Conservation (phyloP, 2,329 filamentous ascomycete genomes). For the Celoporthe dispersa region DNA sequence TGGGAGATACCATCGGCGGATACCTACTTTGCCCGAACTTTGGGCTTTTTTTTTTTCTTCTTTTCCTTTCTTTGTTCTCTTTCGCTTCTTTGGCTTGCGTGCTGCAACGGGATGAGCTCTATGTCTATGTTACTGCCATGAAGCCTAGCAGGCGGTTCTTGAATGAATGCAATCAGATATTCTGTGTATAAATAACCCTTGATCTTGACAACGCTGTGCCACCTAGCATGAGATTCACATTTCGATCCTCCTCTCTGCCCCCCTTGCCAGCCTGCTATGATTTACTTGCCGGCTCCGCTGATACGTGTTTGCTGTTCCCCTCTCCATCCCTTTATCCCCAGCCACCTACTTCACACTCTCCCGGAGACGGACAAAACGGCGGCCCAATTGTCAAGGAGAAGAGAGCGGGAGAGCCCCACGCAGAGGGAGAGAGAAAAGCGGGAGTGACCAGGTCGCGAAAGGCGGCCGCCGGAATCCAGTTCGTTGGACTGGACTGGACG, state of each 20-base stretch:
- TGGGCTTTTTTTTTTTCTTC: not conserved
- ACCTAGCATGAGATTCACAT: not conserved
- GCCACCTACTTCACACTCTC: slow-evolving; percentile 8
- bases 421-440: not conserved
- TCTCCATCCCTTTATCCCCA: not conserved
- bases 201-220: not conserved
- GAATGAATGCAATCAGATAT: slow-evolving; percentile 10
- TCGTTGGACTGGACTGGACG: not conserved
- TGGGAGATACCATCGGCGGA: slow-evolving; percentile 25
- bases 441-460: slow-evolving; percentile 6
- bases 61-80: not conserved
- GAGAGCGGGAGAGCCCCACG: slow-evolving; percentile 2
- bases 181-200: not conserved
- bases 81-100: not conserved
- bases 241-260: not conserved
- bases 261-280: not conserved
- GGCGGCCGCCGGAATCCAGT: not conserved
- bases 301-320: slow-evolving; percentile 4
- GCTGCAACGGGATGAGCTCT: not conserved
- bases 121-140: slow-evolving; percentile 12
- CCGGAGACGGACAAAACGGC: slow-evolving; percentile 8
- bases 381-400: slow-evolving; percentile 10
- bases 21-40: slow-evolving; percentile 5
- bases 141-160: slow-evolving; percentile 11
- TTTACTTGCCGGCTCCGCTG: not conserved